Evolutionary conservation across 495 filamentous ascomycete genomes (phyloP), one percentile per base, ranked within the genome.

Genomic region (Aspergillus biplanus): DNA sequence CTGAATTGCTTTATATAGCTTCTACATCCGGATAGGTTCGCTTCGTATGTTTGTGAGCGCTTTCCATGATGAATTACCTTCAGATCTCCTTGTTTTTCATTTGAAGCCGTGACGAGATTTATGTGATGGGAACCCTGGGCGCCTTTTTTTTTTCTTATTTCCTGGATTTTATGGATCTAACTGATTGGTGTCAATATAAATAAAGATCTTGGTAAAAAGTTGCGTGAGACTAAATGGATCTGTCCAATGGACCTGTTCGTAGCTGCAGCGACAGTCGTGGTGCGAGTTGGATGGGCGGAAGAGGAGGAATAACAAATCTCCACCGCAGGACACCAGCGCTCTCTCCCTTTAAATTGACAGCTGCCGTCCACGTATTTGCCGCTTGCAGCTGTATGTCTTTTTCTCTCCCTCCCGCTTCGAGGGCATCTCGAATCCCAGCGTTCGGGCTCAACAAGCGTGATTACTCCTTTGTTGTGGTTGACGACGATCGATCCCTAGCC

Each of bases 401-500:
- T 27, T 27, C 21, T 27, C 21, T 27, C 21, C 21, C 21, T 27
- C 21, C 21, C 21, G 2, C 21, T 27, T 27, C 2, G 21, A 27
- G 21, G 21, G 21, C 21, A 27, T 27, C 21, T 27, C 1, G 21
- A 27, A 27, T 27, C 2, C 2, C 21, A 27, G 21, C 21, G 21
- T 27, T 27, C 21, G 21, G 21, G 21, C 21, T 9, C 39, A 44
- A 12, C 39, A 44, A 44, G 11, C 37, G 13, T 39, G 7, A 13
- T 39, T 1, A 13, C 4, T 39, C 8, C 13, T 39, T 39, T 39
- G 37, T 39, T 44, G 39, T 44, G 11, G 39, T 44, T 44, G 39
- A 27, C 49, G n/a, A 39, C 47, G 47, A 18, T 9, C 6, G 16
- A 27, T 54, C 62, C 62, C 37, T 59, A 18, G 59, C 37, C 39